phyloP scores from a whole-genome alignment of 345 rosid genomes.

The Eucalyptus marginata region DNA sequence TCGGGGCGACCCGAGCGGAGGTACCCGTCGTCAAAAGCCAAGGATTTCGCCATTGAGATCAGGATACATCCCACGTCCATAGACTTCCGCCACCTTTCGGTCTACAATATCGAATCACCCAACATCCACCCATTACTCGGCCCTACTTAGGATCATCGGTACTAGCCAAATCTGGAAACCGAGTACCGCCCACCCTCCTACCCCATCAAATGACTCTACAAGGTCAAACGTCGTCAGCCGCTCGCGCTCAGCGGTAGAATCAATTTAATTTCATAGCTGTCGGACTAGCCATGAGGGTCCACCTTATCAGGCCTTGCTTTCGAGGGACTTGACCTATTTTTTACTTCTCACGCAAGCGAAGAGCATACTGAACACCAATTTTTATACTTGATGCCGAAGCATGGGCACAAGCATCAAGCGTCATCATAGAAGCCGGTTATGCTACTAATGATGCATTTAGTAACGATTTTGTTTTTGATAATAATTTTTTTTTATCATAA shows the following conservation, averaged over 20 bases:
- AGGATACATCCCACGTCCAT: neutral
- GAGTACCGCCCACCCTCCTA: neutral
- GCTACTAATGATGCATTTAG: accelerated
- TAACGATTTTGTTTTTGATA: accelerated
- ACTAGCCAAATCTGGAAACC: neutral
- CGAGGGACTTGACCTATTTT: neutral
- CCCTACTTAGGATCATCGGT: neutral
- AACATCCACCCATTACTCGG: neutral
- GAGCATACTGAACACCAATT: neutral
- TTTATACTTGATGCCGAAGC: neutral
- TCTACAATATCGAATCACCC: neutral
- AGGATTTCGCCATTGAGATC: neutral
- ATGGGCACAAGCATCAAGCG: neutral
- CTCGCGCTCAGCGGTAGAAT: neutral
- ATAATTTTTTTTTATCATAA: no score
- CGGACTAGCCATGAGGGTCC: neutral
- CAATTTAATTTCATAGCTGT: neutral
- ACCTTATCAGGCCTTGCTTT: neutral
- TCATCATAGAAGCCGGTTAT: neutral
- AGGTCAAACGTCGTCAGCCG: neutral
- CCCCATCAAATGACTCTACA: neutral
- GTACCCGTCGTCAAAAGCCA: neutral
- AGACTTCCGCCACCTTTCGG: neutral
- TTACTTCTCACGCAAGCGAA: neutral
- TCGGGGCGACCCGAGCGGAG: neutral